A percentile compares a stretch with the other conserved stretches of the same genome.
Evolutionary conservation across 257 asterid species (phyloP).

Genomic region (Gentiana dahurica): DNA sequence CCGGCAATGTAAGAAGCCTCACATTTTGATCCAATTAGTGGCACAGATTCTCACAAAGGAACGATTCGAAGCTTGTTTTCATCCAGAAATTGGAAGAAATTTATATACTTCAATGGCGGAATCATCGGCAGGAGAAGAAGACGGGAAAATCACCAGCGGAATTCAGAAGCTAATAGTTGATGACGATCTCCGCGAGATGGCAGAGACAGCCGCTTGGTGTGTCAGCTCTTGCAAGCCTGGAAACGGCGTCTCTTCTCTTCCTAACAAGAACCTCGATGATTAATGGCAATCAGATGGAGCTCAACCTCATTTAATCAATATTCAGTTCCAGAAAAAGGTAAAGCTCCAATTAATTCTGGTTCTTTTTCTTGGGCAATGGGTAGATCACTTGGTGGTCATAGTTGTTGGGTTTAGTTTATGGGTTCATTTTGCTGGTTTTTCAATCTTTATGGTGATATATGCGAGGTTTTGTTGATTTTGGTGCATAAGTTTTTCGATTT

Average conservation of each 20-base stretch:
- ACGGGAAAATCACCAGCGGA: slow-evolving; percentile 76
- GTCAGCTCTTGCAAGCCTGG: slow-evolving; percentile 97
- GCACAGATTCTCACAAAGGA: too few species aligned
- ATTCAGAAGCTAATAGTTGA: slow-evolving; percentile 53
- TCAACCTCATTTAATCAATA: slow-evolving; percentile 90
- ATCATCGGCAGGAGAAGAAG: slow-evolving; percentile 82
- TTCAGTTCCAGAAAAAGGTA: slow-evolving; percentile 93
- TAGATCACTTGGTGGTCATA: too few species aligned
- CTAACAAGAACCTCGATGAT: slow-evolving; percentile 83
- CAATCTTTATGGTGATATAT: too few species aligned
- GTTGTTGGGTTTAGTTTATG: too few species aligned
- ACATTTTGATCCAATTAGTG: too few species aligned
- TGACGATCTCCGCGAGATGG: slow-evolving; percentile 85
- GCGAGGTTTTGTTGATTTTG: too few species aligned
- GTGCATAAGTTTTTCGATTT: too few species aligned
- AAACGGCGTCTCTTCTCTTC: slow-evolving; percentile 64
- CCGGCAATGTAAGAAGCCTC: too few species aligned
- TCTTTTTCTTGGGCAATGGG: too few species aligned
- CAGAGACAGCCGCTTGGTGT: slow-evolving; percentile 90
- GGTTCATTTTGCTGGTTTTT: too few species aligned
- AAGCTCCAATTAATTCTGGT: slow-evolving; percentile 36
- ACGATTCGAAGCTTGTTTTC: too few species aligned
- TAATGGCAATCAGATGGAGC: slow-evolving; percentile 99
- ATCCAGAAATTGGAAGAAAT: too few species aligned
- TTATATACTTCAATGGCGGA: slow-evolving; percentile 48